Conservation (phyloP, 1,284 basidiomycete species). For the Rhizoctonia solani region DNA sequence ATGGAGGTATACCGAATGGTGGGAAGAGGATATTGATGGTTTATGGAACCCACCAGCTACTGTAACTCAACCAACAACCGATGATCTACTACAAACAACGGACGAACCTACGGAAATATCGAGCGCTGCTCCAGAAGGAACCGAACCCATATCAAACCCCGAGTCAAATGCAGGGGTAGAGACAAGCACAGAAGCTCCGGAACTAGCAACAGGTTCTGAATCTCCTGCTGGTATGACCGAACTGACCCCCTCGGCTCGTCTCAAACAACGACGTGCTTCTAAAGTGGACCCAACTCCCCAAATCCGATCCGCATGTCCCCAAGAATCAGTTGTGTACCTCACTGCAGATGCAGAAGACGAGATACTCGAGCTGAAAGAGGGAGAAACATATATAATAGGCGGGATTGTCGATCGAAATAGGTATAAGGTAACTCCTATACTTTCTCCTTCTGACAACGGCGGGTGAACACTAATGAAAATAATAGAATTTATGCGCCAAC, state of each 20-base stretch:
- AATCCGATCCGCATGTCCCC: conserved; percentile 38
- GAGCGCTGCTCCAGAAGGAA: conserved; percentile 33
- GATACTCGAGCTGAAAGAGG: conserved; percentile 75
- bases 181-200: conserved; percentile 34
- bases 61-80: not conserved
- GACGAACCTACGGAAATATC: conserved; percentile 24
- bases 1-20: conserved; percentile 85
- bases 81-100: conserved; percentile 5
- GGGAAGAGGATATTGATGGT: conserved; percentile 68
- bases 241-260: conserved; percentile 9
- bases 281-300: not conserved
- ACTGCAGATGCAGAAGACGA: conserved; percentile 93
- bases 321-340: conserved; percentile 79
- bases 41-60: conserved; percentile 55
- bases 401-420: conserved; percentile 97
- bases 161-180: not conserved
- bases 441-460: too few relatives aligned
- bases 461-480: too few relatives aligned
- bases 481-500: conserved; percentile 85
- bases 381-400: conserved; percentile 93
- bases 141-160: conserved; percentile 27
- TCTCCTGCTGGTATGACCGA: not conserved
- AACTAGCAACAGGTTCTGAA: conserved; percentile 6
- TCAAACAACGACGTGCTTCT: conserved; percentile 33
- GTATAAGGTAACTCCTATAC: conserved; percentile 71